Conservation (phyloP, 257 asterid species). For the Capsicum baccatum region DNA sequence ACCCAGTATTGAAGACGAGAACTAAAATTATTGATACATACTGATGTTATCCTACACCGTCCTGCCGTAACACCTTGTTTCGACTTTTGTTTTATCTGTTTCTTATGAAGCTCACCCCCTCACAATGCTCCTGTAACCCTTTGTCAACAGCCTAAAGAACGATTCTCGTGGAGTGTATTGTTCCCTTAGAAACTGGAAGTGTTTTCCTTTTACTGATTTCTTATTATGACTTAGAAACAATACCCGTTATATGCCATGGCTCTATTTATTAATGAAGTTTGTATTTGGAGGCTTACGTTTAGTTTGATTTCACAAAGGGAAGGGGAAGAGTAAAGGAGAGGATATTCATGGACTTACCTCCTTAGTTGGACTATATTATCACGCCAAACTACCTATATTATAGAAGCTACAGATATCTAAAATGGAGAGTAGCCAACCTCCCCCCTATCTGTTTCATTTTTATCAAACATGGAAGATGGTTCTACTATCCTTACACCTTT, state of each 20-base stretch:
- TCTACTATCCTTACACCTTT: not conserved
- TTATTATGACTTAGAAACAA: not conserved
- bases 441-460: not conserved
- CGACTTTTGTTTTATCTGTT: not conserved
- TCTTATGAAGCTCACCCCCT: not conserved
- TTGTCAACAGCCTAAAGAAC: not conserved
- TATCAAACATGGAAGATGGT: conserved; percentile 4
- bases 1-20: not conserved
- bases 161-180: not conserved
- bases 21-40: not conserved
- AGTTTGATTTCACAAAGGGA: not conserved
- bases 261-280: not conserved
- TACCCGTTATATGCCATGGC: not conserved
- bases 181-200: not conserved
- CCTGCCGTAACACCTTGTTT: not conserved
- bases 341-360: not conserved
- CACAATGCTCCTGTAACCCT: not conserved
- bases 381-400: not conserved
- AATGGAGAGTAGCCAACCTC: no score
- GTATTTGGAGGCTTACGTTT: not conserved
- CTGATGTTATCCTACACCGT: not conserved
- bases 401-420: not conserved
- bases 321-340: not conserved
- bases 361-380: not conserved
- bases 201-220: not conserved